Base-by-base conservation (phyloP, 176 grass and related monocot genomes). In the Otatea glauca region DNA sequence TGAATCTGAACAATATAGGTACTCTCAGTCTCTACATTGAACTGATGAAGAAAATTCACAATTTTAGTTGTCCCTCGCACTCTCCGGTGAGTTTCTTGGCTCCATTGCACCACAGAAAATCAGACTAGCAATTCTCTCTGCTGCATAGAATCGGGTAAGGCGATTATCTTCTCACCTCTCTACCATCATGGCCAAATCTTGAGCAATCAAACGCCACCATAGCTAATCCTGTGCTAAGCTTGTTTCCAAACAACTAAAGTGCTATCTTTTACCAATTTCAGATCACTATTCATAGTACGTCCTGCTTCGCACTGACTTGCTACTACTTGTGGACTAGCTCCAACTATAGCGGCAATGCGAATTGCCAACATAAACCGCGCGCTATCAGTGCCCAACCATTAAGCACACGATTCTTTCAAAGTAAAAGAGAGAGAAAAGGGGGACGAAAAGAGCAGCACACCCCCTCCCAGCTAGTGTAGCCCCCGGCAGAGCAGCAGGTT, bases 381-480 rank as follows among this genome's bases (percentile, higher is more conserved):
- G n/a, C 12, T 44, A 35, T 4, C 7, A 71, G 1, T 47, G 38
- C 18, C 63, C 10, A 63, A 56, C 32, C 21, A 32, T 67, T n/a
- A 73, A 73, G 47, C 87, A 69, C 7, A 27, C 48, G 16, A 71
- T 70, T 14, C 14, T 17, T 74, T 69, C 13, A 59, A 67, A 53
- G 47, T 9, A 17, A 14, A n/a, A 27, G n/a, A 21, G 9, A 37
- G 15, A 17, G 7, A 55, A 47, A 65, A 7, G 16, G 49, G 6
- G 20, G 55, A 70, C 68, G 42, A 11, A 74, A 42, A 55, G 81
- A 71, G n/a, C 3, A 47, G 59, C 66, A 17, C 93, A 99, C 93
- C 86, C 96, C 96, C 0, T 13, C 4, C 5, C 70, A 9, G 50
- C 86, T 82, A 1, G 32, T 17, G 44, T 95, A 95, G 27, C 81